Base-by-base conservation (phyloP, 768 basidiomycete species). In the Tylopilus sp. region DNA sequence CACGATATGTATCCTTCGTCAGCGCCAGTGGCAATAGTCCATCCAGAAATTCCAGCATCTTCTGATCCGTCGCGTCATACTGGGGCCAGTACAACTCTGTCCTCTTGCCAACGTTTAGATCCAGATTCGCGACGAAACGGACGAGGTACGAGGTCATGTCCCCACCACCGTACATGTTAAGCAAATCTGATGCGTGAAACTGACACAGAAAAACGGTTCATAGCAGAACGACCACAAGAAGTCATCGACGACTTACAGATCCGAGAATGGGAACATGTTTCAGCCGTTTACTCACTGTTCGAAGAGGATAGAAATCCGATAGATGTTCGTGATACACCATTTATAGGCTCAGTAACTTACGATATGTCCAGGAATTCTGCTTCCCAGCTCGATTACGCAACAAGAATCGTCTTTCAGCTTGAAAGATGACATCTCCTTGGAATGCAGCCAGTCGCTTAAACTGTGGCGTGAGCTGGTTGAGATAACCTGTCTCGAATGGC, bases 391-490 rank as follows among this genome's bases (percentile, higher is more conserved):
- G 60, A 24, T 69, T 50, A 26, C 76, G 60, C 30, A 83, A 58
- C 54, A 83, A 71, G 64, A 76, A 77, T 3, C 79, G 60, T 13
- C 80, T 64, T 41, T 81, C 76, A 0, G 71, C 78, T 53, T 82
- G 76, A 66, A 83, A 80, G 3, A 76, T 67, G 29, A 67, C 65
- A 55, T 84, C 82, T 0, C 81, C 82, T 44, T 72, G 70, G 56
- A 83, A 66, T 0, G 81, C 74, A 6, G 81, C 73, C 7, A 81
- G 53, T 2, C 80, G 70, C 58, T 83, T 83, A 66, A 71, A 81
- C 52, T 82, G 72, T 0, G 78, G 75, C 3, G 75, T 74, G 6
- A 78, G 54, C 0, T 71, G 70, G 50, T 83, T 80, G n/a, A 72
- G 52, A 34, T 60, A 21, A 0, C 76, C 74, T 0, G 82, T 84